Evolutionary conservation across 2,329 filamentous ascomycete genomes (phyloP).

Genomic region (Apiospora phragmitis): DNA sequence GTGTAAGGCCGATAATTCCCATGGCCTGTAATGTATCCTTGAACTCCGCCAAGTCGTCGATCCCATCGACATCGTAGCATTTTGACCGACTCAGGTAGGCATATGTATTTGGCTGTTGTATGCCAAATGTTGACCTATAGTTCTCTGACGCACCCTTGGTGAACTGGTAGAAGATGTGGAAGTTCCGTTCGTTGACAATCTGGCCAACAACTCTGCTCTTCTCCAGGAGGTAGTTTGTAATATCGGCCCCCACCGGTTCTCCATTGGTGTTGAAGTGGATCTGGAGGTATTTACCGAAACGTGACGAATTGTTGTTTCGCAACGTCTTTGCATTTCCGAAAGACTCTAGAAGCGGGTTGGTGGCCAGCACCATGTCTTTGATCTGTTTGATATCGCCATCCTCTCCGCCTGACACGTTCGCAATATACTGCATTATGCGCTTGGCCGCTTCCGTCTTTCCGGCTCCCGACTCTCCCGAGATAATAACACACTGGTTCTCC

Average conservation of each 20-base stretch:
- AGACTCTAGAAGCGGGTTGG: constrained; percentile 93
- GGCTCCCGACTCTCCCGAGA: constrained; percentile 95
- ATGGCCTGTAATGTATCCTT: constrained; percentile 91
- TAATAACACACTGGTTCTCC: constrained; percentile 99
- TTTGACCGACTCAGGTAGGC: constrained; percentile 92
- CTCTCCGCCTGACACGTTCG: constrained; percentile 85
- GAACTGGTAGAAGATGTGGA: constrained; percentile 99
- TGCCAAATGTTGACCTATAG: constrained; percentile 83
- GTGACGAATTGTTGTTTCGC: constrained; percentile 97
- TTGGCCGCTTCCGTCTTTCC: constrained; percentile 99
- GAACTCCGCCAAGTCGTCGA: constrained; percentile 89
- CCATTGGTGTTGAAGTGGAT: constrained; percentile 91
- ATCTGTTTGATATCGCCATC: constrained; percentile 91
- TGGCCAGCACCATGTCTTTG: constrained; percentile 99
- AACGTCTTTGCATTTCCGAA: constrained; percentile 98
- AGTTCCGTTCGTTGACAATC: constrained; percentile 93
- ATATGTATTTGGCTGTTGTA: constrained; percentile 91
- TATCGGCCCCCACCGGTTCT: constrained; percentile 93
- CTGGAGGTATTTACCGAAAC: constrained; percentile 97
- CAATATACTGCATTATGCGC: constrained; percentile 99
- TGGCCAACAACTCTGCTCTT: constrained; percentile 95
- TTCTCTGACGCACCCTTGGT: constrained; percentile 88
- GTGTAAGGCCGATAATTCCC: constrained; percentile 86
- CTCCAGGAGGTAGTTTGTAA: constrained; percentile 96
- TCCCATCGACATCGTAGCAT: constrained; percentile 90